These are phyloP conservation scores for Fusarium sambucinum DNA, from an alignment of 2,329 filamentous ascomycete genomes.

Conservation along the genomic window DNA sequence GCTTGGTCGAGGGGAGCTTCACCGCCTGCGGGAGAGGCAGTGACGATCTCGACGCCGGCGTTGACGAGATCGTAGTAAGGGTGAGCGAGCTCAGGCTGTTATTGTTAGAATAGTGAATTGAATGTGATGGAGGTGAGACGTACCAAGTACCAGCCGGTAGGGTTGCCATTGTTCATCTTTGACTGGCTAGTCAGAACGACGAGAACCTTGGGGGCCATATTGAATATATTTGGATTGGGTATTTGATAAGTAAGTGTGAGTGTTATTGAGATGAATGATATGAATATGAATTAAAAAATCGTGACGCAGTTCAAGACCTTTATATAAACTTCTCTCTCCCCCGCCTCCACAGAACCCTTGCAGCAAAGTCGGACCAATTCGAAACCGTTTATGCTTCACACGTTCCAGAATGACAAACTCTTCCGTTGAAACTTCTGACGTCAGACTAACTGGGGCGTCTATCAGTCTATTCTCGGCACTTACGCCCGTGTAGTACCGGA, in stretches of 20 bases:
- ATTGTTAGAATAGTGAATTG: not conserved
- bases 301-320: slow-evolving; percentile 22
- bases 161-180: slow-evolving; percentile 62
- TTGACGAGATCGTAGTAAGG: slow-evolving; percentile 68
- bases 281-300: not conserved
- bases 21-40: slow-evolving; percentile 73
- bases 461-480: slow-evolving; percentile 42
- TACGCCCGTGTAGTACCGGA: slow-evolving; percentile 35
- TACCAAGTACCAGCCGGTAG: slow-evolving; percentile 80
- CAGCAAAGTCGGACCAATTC: slow-evolving; percentile 26
- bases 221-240: slow-evolving; percentile 21
- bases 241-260: not conserved
- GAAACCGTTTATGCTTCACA: slow-evolving; percentile 9
- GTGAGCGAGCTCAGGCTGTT: slow-evolving; percentile 72
- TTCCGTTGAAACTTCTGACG: slow-evolving; percentile 28
- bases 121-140: slow-evolving; percentile 25
- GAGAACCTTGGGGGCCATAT: slow-evolving; percentile 72
- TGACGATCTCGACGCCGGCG: slow-evolving; percentile 60
- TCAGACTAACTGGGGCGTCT: slow-evolving; percentile 26
- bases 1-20: slow-evolving; percentile 70
- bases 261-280: not conserved
- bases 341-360: slow-evolving; percentile 24
- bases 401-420: slow-evolving; percentile 34
- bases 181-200: slow-evolving; percentile 75
- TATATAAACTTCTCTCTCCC: slow-evolving; percentile 21